phyloP scores from a whole-genome alignment of 768 basidiomycete species.

The Hysterangium stoloniferum region DNA sequence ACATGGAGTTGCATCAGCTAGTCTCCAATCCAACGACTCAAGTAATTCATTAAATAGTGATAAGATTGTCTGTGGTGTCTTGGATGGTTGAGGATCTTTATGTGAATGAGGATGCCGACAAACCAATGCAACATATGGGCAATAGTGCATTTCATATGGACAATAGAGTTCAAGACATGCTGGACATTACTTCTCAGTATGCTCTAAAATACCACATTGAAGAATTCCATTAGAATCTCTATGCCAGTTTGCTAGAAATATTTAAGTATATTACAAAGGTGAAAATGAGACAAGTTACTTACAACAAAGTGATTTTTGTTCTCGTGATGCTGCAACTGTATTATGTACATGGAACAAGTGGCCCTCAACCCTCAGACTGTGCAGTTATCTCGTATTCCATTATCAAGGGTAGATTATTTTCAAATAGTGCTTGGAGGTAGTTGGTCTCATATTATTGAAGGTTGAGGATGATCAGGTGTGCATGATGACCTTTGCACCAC shows the following conservation, averaged over 20 bases:
- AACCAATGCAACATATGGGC: conserved; percentile 12
- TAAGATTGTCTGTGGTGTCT: conserved; percentile 9
- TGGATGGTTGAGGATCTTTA: conserved; percentile 5
- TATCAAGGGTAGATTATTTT: conserved; percentile 1
- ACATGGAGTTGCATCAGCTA: conserved; percentile 22
- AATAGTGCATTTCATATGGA: conserved; percentile 9
- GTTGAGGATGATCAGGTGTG: conserved; percentile 12
- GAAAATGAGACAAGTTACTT: conserved; percentile 7
- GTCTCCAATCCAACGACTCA: conserved; percentile 18
- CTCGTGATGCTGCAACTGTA: conserved; percentile 12
- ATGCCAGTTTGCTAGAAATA: conserved; percentile 18
- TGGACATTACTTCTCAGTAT: neutral
- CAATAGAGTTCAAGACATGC: conserved; percentile 6
- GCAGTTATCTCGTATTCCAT: conserved; percentile 6
- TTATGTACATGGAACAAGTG: conserved; percentile 17
- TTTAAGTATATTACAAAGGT: too few relatives aligned
- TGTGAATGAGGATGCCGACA: conserved; percentile 13
- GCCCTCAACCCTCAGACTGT: conserved; percentile 16
- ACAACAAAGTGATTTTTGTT: conserved; percentile 16
- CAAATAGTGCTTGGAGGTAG: conserved; percentile 20
- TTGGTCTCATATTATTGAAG: conserved; percentile 18
- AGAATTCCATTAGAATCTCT: conserved; percentile 13
- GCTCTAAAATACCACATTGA: conserved; percentile 4
- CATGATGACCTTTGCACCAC: too few relatives aligned
- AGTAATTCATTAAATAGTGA: conserved; percentile 15